Percentiles rank a stretch among this genome's conserved stretches.
These are phyloP conservation scores for Paramecium sexaurelia DNA, from an alignment of 73 alveolate species.

Conservation along the genomic window DNA sequence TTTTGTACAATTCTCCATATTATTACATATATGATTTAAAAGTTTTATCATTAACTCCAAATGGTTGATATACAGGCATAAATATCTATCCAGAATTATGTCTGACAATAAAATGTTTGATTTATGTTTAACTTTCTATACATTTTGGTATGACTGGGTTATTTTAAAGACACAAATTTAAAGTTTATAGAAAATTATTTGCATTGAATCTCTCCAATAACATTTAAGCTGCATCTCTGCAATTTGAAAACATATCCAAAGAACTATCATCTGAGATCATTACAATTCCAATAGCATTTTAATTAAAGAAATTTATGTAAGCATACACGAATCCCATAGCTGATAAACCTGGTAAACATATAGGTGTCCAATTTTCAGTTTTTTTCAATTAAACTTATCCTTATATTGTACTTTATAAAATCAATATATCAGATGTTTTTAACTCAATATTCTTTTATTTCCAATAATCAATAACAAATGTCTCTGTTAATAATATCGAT, in stretches of 20 bases:
- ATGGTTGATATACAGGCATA: neutral
- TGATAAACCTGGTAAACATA: constrained; percentile 85
- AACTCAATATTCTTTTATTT: constrained; percentile 73
- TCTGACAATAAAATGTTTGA: constrained; percentile 43
- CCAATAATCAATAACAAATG: constrained; percentile 76
- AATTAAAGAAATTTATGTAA: constrained; percentile 72
- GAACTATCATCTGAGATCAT: constrained; percentile 72
- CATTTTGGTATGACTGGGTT: constrained; percentile 12
- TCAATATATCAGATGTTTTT: constrained; percentile 71
- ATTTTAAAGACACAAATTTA: neutral
- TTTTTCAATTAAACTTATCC: constrained; percentile 71
- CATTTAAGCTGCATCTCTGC: constrained; percentile 43
- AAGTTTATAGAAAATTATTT: neutral
- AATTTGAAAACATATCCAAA: constrained; percentile 43
- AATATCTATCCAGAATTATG: neutral
- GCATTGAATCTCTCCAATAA: neutral
- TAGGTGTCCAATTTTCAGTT: constrained; percentile 82
- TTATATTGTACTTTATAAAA: constrained; percentile 72
- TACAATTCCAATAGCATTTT: constrained; percentile 73
- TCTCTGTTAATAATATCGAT: constrained; percentile 70
- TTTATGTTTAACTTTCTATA: neutral
- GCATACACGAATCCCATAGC: constrained; percentile 82
- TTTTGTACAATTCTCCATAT: constrained; percentile 48
- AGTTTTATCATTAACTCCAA: neutral
- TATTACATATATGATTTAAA: neutral